phyloP scores from a whole-genome alignment of 192 early-diverging fungal genomes.

The Podila minutissima region DNA sequence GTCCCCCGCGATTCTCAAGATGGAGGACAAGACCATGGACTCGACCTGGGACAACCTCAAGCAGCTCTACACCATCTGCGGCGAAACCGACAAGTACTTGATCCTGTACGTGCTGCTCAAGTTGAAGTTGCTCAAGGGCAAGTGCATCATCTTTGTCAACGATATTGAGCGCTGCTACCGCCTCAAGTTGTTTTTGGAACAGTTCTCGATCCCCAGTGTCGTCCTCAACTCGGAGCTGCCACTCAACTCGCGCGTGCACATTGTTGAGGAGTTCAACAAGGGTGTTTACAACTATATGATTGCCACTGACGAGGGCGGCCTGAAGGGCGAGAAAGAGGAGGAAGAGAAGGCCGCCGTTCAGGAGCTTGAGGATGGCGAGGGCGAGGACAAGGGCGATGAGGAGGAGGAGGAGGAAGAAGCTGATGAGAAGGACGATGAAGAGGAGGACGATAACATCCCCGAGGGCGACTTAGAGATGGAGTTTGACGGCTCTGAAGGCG shows the following conservation, averaged over 20 bases:
- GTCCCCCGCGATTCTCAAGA: conserved; percentile 83
- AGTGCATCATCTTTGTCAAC: conserved; percentile 96
- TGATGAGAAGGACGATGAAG: conserved; percentile 3
- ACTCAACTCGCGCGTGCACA: conserved; percentile 87
- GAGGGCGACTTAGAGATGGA: conserved; percentile 50
- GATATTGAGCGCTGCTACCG: conserved; percentile 94
- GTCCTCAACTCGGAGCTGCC: conserved; percentile 97
- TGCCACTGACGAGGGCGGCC: conserved; percentile 91
- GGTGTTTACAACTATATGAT: conserved; percentile 96
- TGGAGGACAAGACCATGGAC: conserved; percentile 81
- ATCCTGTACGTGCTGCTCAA: conserved; percentile 91
- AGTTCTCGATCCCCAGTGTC: conserved; percentile 91
- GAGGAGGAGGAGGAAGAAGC: conserved; percentile 28
- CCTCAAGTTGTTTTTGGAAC: conserved; percentile 94
- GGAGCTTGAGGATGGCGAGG: conserved; percentile 50
- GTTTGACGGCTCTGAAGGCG: conserved; percentile 48
- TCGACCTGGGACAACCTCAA: conserved; percentile 69
- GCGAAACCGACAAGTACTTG: conserved; percentile 89
- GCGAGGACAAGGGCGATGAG: conserved; percentile 14
- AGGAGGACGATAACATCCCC: conserved; percentile 37
- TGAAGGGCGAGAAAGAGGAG: conserved; percentile 70
- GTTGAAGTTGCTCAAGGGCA: conserved; percentile 88
- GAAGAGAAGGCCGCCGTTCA: conserved; percentile 64
- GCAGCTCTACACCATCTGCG: conserved; percentile 57
- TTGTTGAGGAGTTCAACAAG: conserved; percentile 97